phyloP scores from a whole-genome alignment of 192 early-diverging fungal genomes.

The Coemansia sp. region DNA sequence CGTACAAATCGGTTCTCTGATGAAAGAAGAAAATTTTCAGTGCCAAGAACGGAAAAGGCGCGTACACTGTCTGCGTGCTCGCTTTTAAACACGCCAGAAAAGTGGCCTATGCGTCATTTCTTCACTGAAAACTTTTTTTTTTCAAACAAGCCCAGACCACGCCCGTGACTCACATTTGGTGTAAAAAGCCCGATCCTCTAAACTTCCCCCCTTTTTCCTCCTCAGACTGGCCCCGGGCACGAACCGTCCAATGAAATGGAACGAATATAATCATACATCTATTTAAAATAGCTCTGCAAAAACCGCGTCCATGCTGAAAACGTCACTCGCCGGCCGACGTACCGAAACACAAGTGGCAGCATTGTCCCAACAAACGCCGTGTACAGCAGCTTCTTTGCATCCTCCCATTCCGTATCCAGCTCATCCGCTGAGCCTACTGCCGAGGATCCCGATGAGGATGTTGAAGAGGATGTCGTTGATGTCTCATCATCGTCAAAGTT shows the following conservation, averaged over 20 bases:
- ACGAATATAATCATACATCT: neutral
- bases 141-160: too few relatives aligned
- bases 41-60: neutral
- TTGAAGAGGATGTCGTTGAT: neutral
- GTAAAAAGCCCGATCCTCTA: neutral
- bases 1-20: neutral
- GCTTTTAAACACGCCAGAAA: neutral
- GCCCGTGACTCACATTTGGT: neutral
- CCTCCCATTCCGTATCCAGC: conserved; percentile 43
- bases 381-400: conserved; percentile 41
- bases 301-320: conserved; percentile 37
- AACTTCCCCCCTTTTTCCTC: neutral
- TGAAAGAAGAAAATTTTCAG: neutral
- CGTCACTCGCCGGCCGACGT: conserved; percentile 35
- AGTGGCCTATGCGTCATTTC: neutral
- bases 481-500: conserved; percentile 15
- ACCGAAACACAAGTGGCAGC: conserved; percentile 38
- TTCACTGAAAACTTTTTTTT: neutral
- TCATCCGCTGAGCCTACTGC: neutral
- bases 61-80: neutral
- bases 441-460: neutral
- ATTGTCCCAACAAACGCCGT: conserved; percentile 39
- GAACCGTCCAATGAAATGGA: neutral
- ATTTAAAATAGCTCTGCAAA: conserved; percentile 28
- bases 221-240: neutral